These are phyloP conservation scores for Acanthamoeba lenticulata DNA, from an alignment of 208 protist genomes.

Conservation along the genomic window DNA sequence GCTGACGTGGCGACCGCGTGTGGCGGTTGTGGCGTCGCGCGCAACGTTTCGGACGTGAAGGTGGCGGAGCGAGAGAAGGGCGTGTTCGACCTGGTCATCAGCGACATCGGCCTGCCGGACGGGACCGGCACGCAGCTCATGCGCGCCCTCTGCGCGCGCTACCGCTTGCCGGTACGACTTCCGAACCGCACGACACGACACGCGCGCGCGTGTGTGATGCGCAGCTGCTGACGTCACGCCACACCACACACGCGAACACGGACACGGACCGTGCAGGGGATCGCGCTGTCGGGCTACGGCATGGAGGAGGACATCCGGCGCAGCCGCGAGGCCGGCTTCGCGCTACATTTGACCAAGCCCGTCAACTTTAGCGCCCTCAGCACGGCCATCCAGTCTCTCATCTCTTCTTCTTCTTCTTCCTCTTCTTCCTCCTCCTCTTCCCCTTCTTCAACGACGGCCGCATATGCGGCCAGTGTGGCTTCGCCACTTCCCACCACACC, in stretches of 20 bases:
- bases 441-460: too few species aligned
- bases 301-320: constrained; percentile 68
- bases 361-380: constrained; percentile 2
- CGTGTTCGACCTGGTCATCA: constrained; percentile 65
- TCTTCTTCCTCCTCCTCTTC: too few species aligned
- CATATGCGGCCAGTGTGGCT: too few species aligned
- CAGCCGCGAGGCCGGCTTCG: constrained; percentile 20
- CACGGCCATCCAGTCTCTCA: neutral
- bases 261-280: too few species aligned
- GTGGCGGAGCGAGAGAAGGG: constrained; percentile 30
- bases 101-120: constrained; percentile 67
- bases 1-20: too few species aligned
- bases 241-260: too few species aligned
- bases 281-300: constrained; percentile 62
- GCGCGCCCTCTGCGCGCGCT: neutral
- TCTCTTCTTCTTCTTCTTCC: too few species aligned
- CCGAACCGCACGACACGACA: too few species aligned
- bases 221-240: too few species aligned
- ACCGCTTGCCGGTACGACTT: neutral
- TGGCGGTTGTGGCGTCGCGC: too few species aligned
- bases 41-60: too few species aligned
- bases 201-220: neutral
- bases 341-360: constrained; percentile 66
- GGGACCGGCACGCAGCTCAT: constrained; percentile 38
- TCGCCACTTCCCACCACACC: too few species aligned